A percentile compares a stretch with the other conserved stretches of the same genome.
Evolutionary conservation across 1,284 basidiomycete species (phyloP).

Genomic region (Cutaneotrichosporon sp.): DNA sequence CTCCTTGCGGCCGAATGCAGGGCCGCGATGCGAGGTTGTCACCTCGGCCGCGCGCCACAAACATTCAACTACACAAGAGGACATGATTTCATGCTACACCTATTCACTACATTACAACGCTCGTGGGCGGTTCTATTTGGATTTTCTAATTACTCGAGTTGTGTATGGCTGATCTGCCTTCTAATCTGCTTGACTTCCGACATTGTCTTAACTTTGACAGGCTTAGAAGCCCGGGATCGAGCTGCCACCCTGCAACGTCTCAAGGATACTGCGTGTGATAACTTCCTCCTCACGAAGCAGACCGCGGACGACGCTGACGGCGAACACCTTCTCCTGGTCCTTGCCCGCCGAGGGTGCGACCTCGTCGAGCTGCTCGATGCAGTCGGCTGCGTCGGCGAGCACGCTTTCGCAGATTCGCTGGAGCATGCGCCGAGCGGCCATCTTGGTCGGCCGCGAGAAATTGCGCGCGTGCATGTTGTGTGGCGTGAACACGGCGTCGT

Average conservation of each 20-base stretch:
- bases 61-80: background rate
- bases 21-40: background rate
- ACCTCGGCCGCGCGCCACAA: background rate
- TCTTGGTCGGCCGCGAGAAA: slow-evolving; percentile 20
- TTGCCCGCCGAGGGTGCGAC: slow-evolving; percentile 3
- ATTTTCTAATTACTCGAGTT: background rate
- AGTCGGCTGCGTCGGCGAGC: slow-evolving; percentile 17
- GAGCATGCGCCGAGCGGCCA: slow-evolving; percentile 17
- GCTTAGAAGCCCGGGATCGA: slow-evolving; percentile 27
- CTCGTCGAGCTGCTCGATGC: slow-evolving; percentile 14
- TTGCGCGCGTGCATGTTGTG: slow-evolving; percentile 14
- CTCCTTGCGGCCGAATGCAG: background rate
- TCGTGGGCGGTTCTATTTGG: background rate
- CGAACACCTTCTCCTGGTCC: slow-evolving; percentile 12
- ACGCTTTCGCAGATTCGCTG: slow-evolving; percentile 20
- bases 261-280: slow-evolving; percentile 18
- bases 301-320: slow-evolving; percentile 16
- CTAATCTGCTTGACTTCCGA: slow-evolving; percentile 13
- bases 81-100: background rate
- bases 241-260: slow-evolving; percentile 18
- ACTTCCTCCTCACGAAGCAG: slow-evolving; percentile 23
- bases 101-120: slow-evolving; percentile 5
- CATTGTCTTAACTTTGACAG: slow-evolving; percentile 18
- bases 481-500: slow-evolving; percentile 14
- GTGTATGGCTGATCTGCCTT: background rate